Percentiles rank a stretch among this genome's conserved stretches.
These are phyloP conservation scores for Cytospora piceae DNA, from an alignment of 2,329 filamentous ascomycete species.

Conservation along the genomic window DNA sequence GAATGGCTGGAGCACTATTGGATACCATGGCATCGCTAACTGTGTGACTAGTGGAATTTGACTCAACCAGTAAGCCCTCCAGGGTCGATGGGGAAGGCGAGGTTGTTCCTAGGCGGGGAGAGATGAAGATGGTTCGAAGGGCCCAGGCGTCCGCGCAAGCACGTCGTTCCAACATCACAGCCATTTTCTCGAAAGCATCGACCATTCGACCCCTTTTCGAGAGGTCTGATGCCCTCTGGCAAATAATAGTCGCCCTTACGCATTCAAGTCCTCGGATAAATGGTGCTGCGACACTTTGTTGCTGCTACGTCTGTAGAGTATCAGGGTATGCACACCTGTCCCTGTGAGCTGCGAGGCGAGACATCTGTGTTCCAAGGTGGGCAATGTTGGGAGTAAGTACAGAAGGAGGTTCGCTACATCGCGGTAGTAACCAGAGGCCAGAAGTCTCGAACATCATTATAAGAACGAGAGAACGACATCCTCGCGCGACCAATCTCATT, in stretches of 20 bases:
- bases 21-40: background rate
- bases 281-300: background rate
- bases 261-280: background rate
- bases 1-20: background rate
- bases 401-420: background rate
- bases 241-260: background rate
- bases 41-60: background rate
- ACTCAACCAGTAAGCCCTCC: background rate
- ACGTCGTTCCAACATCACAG: background rate
- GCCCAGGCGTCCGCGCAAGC: background rate
- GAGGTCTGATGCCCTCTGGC: background rate
- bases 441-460: background rate
- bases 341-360: background rate
- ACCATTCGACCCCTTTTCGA: background rate
- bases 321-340: background rate
- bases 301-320: background rate
- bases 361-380: background rate
- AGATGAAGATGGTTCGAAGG: too few species aligned
- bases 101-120: background rate
- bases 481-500: background rate
- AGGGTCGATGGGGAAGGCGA: background rate
- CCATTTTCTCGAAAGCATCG: background rate
- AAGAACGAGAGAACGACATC: background rate
- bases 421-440: background rate
- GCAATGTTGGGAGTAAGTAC: background rate